phyloP scores from a whole-genome alignment of 306 rosid genomes.

The Glycyrrhiza uralensis region DNA sequence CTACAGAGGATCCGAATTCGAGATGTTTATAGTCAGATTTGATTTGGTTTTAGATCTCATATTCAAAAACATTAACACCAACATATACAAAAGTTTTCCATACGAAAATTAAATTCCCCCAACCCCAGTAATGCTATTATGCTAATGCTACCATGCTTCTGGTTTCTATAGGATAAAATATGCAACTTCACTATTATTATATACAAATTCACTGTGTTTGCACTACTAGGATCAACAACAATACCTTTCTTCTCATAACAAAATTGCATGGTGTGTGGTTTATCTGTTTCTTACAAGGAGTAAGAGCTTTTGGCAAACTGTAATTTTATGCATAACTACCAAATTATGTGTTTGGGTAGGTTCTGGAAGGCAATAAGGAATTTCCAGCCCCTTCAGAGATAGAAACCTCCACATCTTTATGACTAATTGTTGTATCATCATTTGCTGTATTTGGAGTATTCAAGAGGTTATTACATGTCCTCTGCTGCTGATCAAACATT shows the following conservation, averaged over 20 bases:
- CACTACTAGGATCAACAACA: constrained; percentile 12
- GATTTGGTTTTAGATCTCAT: no score
- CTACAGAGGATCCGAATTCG: no score
- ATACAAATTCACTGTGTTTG: constrained; percentile 4
- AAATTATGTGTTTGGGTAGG: neutral
- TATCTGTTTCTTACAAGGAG: constrained; percentile 1
- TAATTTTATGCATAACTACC: constrained; percentile 7
- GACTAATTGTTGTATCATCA: constrained; percentile 28
- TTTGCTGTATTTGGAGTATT: constrained; percentile 10
- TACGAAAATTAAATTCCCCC: no score
- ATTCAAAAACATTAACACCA: no score
- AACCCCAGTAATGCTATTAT: no score
- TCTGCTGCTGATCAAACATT: constrained; percentile 55
- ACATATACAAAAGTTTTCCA: no score
- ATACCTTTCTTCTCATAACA: constrained; percentile 23
- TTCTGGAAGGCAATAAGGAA: constrained; percentile 29
- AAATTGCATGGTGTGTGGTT: constrained; percentile 6
- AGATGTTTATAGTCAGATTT: no score
- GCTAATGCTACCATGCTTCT: no score
- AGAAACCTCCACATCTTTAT: constrained; percentile 22
- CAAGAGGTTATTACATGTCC: constrained; percentile 23
- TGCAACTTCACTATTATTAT: constrained; percentile 2
- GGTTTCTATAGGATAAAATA: neutral
- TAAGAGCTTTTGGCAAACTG: constrained; percentile 13
- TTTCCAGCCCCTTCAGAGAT: constrained; percentile 23